phyloP scores from a whole-genome alignment of 441 rosid genomes.

The Adansonia madagascariensis region DNA sequence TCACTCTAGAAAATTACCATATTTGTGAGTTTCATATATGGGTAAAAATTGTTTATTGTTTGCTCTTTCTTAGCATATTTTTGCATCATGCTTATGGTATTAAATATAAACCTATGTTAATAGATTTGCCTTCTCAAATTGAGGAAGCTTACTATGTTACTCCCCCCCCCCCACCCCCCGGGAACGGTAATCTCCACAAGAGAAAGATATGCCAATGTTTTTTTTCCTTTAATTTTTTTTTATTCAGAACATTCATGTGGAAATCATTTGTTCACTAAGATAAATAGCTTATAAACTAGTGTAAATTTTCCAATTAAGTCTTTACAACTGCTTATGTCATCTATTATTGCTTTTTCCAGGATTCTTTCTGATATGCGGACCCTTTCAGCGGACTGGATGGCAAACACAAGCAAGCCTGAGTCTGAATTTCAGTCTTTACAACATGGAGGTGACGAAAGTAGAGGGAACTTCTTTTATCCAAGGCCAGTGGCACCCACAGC shows the following conservation, averaged over 20 bases:
- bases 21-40: background rate
- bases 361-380: constrained; percentile 99
- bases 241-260: background rate
- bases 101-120: constrained; percentile 15
- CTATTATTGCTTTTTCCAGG: constrained; percentile 63
- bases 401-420: constrained; percentile 89
- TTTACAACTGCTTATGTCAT: constrained; percentile 28
- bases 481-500: constrained; percentile 98
- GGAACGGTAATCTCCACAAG: background rate
- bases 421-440: constrained; percentile 71
- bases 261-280: constrained; percentile 11
- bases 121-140: background rate
- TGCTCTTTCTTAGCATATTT: background rate
- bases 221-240: background rate
- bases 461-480: constrained; percentile 82
- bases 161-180: background rate
- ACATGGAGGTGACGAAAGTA: constrained; percentile 85
- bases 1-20: background rate
- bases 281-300: constrained; percentile 14
- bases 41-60: constrained; percentile 11
- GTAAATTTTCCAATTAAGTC: background rate
- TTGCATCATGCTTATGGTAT: background rate
- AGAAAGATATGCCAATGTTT: background rate
- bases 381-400: constrained; percentile 99
- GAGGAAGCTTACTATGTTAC: background rate